A percentile compares a stretch with the other conserved stretches of the same genome.
Evolutionary conservation across 202 grass and related monocot species (phyloP).

Genomic region (Brachypodium distachyon): DNA sequence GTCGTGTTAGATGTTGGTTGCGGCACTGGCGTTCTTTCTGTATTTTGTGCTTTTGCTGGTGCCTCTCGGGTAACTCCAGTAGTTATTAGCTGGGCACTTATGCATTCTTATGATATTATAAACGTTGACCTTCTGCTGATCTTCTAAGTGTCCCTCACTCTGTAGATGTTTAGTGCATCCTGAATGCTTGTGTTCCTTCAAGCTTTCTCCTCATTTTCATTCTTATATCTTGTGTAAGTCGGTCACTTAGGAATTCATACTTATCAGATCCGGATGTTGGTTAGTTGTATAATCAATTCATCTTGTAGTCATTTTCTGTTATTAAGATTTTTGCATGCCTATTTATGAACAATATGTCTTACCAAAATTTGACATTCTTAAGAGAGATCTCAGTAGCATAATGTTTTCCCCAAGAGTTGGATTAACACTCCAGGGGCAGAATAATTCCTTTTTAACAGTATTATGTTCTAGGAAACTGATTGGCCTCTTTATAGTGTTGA

Average conservation of each 20-base stretch:
- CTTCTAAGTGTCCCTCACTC: background rate
- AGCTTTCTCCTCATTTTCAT: background rate
- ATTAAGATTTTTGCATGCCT: background rate
- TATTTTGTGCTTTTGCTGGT: constrained; percentile 93
- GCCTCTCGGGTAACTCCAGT: constrained; percentile 68
- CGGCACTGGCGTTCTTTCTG: constrained; percentile 89
- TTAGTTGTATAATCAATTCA: background rate
- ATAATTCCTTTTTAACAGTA: too few species aligned
- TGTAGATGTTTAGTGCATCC: background rate
- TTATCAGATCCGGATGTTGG: background rate
- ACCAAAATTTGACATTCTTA: background rate
- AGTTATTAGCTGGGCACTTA: background rate
- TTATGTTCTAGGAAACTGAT: too few species aligned
- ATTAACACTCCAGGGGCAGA: background rate
- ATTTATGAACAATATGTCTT: constrained; percentile 2
- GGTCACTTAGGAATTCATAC: background rate
- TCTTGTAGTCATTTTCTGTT: background rate
- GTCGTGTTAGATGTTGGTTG: constrained; percentile 98
- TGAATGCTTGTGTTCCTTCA: background rate
- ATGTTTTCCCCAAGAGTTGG: background rate
- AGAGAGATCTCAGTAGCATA: background rate
- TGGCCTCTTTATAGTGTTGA: background rate
- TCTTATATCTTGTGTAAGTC: background rate
- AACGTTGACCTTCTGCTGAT: background rate
- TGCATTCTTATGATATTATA: constrained; percentile 3